These are phyloP conservation scores for Tuber indicum DNA, from an alignment of 495 filamentous ascomycete species.

Conservation along the genomic window DNA sequence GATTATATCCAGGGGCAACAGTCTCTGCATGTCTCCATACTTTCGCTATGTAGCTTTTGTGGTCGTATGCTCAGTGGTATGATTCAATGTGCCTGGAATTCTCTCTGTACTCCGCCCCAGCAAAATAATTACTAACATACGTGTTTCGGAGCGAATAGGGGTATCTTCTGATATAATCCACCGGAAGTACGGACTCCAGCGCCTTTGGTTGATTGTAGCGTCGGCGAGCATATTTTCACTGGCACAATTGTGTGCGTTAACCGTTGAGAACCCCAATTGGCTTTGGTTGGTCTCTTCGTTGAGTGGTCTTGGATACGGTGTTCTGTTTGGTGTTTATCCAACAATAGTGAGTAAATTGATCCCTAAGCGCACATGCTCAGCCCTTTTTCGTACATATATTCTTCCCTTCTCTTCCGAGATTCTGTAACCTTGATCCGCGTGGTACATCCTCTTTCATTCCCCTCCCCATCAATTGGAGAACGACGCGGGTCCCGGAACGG, in stretches of 20 bases:
- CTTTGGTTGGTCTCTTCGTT: constrained; percentile 72
- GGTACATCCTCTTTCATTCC: background rate
- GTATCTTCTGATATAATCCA: constrained; percentile 86
- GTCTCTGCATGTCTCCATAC: constrained; percentile 85
- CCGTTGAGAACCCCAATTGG: constrained; percentile 70
- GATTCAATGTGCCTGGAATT: constrained; percentile 17
- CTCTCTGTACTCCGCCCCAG: background rate
- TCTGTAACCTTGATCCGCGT: background rate
- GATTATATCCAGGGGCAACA: constrained; percentile 76
- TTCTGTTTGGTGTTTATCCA: constrained; percentile 91
- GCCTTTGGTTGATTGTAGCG: constrained; percentile 80
- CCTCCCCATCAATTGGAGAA: background rate
- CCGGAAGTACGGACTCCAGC: constrained; percentile 56
- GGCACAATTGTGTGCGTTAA: constrained; percentile 72
- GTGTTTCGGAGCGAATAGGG: constrained; percentile 46
- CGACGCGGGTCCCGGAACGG: constrained; percentile 11
- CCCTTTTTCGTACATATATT: background rate
- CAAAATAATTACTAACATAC: constrained; percentile 1
- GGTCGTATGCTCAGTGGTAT: constrained; percentile 71
- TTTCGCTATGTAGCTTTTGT: constrained; percentile 76
- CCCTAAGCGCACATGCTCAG: background rate
- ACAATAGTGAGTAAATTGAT: constrained; percentile 59
- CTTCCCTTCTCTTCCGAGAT: constrained; percentile 4
- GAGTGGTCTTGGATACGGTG: constrained; percentile 85
- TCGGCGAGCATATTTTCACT: constrained; percentile 70